Evolutionary conservation across 2,329 filamentous ascomycete genomes (phyloP).

Genomic region (Beauveria sp.): DNA sequence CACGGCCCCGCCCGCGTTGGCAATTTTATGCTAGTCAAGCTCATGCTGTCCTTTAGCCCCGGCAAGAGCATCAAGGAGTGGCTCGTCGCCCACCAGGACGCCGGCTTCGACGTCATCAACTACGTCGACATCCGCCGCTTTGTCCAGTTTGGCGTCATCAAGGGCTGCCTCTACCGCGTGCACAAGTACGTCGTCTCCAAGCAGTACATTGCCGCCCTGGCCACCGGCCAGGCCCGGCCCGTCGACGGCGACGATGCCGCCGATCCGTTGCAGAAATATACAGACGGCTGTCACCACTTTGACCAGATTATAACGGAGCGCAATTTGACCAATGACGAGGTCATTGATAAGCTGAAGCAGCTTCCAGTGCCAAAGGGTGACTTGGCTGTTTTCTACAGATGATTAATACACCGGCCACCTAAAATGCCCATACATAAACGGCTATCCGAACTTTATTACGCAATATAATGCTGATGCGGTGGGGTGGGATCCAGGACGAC

Average conservation of each 20-base stretch:
- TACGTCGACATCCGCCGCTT: constrained; percentile 84
- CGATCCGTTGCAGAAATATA: constrained; percentile 56
- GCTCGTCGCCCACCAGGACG: constrained; percentile 66
- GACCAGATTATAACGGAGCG: constrained; percentile 77
- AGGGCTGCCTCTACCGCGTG: constrained; percentile 85
- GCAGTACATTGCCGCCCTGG: constrained; percentile 50
- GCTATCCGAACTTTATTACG: background rate
- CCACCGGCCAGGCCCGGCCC: constrained; percentile 43
- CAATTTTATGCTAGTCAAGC: constrained; percentile 64
- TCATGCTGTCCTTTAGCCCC: constrained; percentile 80
- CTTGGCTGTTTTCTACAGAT: constrained; percentile 47
- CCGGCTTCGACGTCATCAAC: constrained; percentile 56
- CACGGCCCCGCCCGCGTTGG: constrained; percentile 35
- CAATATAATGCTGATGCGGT: background rate
- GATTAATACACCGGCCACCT: constrained; percentile 7
- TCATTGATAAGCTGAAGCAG: constrained; percentile 59
- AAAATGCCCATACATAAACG: background rate
- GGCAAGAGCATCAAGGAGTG: constrained; percentile 82
- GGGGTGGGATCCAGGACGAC: too few relatives aligned
- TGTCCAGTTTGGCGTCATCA: constrained; percentile 93
- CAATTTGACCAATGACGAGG: constrained; percentile 60
- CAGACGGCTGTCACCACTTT: constrained; percentile 68
- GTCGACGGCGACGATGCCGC: constrained; percentile 22
- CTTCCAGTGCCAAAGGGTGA: constrained; percentile 46
- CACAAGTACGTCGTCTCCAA: constrained; percentile 80